These are phyloP conservation scores for Malbranchea zuffiana DNA, from an alignment of 2,329 filamentous ascomycete genomes.

Conservation along the genomic window DNA sequence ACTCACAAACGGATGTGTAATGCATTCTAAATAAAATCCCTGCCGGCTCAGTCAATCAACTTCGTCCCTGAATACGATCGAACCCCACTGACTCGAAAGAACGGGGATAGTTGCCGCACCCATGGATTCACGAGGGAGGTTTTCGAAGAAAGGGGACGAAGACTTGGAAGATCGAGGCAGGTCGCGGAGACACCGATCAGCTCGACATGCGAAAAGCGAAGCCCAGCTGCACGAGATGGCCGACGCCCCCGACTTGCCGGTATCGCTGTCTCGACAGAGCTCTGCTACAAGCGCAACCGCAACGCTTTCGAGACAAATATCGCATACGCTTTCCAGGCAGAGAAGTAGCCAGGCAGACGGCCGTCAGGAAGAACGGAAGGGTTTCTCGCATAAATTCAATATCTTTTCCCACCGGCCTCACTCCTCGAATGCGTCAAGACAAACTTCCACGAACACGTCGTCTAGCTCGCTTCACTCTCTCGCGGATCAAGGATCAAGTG, in stretches of 20 bases:
- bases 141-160: conserved; percentile 7
- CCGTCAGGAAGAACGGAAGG: conserved; percentile 14
- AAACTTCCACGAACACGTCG: conserved; percentile 31
- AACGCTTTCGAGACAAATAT: conserved; percentile 11
- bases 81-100: too few relatives aligned
- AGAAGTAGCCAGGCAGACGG: conserved; percentile 12
- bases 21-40: too few relatives aligned
- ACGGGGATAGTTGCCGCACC: too few relatives aligned
- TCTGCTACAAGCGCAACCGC: not conserved
- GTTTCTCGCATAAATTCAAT: conserved; percentile 14
- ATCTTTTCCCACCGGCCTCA: conserved; percentile 19
- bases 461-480: conserved; percentile 30
- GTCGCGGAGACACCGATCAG: conserved; percentile 7
- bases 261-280: not conserved
- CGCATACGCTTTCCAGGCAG: conserved; percentile 11
- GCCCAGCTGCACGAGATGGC: not conserved
- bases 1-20: too few relatives aligned
- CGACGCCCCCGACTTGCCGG: not conserved
- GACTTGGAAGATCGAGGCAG: conserved; percentile 13
- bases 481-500: conserved; percentile 9
- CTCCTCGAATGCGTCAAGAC: conserved; percentile 26
- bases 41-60: too few relatives aligned
- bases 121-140: conserved; percentile 10
- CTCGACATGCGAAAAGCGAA: conserved; percentile 2
- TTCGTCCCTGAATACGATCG: too few relatives aligned